Percentiles rank a stretch among this genome's conserved stretches.
phyloP scores from a whole-genome alignment of 345 rosid genomes.

The Ceriops tagal region DNA sequence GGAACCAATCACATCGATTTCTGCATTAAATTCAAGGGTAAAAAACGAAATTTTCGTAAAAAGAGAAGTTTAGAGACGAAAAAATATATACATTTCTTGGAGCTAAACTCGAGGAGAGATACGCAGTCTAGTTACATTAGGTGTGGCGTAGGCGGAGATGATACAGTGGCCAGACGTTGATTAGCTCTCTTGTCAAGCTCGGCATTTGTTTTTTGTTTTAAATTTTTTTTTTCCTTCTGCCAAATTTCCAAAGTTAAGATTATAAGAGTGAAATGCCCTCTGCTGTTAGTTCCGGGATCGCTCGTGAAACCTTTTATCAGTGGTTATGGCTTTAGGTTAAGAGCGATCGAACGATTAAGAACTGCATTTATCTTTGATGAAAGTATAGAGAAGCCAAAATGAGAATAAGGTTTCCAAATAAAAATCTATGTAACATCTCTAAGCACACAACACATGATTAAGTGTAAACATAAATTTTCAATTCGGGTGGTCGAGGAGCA shows the following conservation, averaged over 20 bases:
- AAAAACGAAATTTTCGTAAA: constrained; percentile 6
- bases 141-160: constrained; percentile 32
- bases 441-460: not conserved
- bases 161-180: constrained; percentile 34
- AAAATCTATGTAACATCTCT: not conserved
- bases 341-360: too few species aligned
- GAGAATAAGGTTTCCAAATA: not conserved
- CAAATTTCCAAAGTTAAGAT: too few species aligned
- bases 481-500: not conserved
- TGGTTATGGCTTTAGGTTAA: too few species aligned
- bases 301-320: not conserved
- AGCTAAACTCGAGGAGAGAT: constrained; percentile 2
- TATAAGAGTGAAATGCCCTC: too few species aligned
- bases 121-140: constrained; percentile 17
- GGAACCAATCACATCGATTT: constrained; percentile 31
- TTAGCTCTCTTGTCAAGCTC: constrained; percentile 42
- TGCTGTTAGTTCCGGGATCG: not conserved
- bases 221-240: not conserved
- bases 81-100: too few species aligned
- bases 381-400: too few species aligned
- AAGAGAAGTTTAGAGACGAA: not conserved
- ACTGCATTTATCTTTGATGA: too few species aligned
- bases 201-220: constrained; percentile 14
- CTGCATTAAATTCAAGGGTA: too few species aligned
- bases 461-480: not conserved